Percentiles rank a stretch among this genome's conserved stretches.
phyloP scores from a whole-genome alignment of 2,329 filamentous ascomycete species.

The Sclerotinia spermophila region DNA sequence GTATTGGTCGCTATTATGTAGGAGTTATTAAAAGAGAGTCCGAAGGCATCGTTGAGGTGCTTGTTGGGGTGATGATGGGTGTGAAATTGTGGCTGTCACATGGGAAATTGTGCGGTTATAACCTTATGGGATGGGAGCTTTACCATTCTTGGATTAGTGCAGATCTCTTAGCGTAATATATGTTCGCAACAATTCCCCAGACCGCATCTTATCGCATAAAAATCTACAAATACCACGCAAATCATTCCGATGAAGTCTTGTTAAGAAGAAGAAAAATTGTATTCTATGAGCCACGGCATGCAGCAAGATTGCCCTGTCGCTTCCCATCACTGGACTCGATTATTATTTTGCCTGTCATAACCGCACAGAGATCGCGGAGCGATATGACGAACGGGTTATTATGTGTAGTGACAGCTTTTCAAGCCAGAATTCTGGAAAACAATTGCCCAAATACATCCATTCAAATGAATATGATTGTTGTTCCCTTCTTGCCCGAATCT shows the following conservation, averaged over 20 bases:
- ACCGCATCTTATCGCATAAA: not conserved
- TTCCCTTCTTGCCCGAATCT: not conserved
- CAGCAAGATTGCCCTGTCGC: not conserved
- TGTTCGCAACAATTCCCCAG: not conserved
- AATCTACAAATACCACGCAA: not conserved
- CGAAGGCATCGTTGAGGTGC: constrained; percentile 7
- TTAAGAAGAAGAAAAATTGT: no score
- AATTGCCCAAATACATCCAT: no score
- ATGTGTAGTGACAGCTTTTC: not conserved
- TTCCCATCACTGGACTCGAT: not conserved
- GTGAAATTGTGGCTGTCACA: not conserved
- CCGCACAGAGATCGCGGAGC: not conserved
- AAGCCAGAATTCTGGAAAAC: not conserved
- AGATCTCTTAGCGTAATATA: not conserved
- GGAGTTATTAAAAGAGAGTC: constrained; percentile 6
- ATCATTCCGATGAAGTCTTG: not conserved
- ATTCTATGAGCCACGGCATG: not conserved
- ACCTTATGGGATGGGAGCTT: not conserved
- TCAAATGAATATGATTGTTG: not conserved
- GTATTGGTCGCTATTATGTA: constrained; percentile 7
- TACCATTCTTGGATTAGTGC: constrained; percentile 8
- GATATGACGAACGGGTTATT: not conserved
- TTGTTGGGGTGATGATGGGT: not conserved
- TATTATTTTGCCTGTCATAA: not conserved
- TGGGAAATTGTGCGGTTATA: constrained; percentile 7